Evolutionary conservation across 2,329 filamentous ascomycete genomes (phyloP), one percentile per base, ranked within the genome.

Genomic region (Fusarium gaditjirri): DNA sequence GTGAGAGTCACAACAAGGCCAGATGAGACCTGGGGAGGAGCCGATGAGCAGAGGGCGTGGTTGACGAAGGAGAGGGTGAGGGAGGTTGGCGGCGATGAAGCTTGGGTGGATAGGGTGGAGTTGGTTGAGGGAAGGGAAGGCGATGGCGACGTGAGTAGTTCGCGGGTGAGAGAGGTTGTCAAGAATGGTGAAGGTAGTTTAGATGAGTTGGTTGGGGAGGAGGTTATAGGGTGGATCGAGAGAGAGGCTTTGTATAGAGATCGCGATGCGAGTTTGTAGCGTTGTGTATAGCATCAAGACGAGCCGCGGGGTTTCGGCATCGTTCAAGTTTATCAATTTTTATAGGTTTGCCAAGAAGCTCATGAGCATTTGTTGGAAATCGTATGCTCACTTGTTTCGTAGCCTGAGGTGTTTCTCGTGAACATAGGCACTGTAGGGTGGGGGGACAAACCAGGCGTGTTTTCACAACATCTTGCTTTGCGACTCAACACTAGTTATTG

Each of bases 1-100:
- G 80, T 95, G 57, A 84, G 89, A 17, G 90, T 94, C 3, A 91
- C 88, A 54, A 86, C 90, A 78, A 84, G 93, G 49, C 85, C 89
- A 2, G 87, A 88, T 55, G 87, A 86, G 29, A 85, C 86, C 46
- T 92, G 90, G 86, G 92, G 91, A 4, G 83, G 65, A 0, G 61
- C 65, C n/a, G 76, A 66, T 17, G 80, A 80, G 79, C 46, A 85
- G 83, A 31, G 83, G 82, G 65, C 84, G 13, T 93, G 77, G 12
- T 76, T 94, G 60, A 78, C 78, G 25, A 79, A 80, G 5, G 85
- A 84, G 1, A 84, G 80, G 56, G 78, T 89, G 73, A 86, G 86
- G 62, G 80, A 77, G 5, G 84, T 86, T 1, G 91, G 90, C 0
- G 91, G 88, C 3, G 82, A 83, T 73, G 80, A 71, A 41, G 84